phyloP scores from a whole-genome alignment of 352 stramenopile genomes.

The Phytophthora constricta region DNA sequence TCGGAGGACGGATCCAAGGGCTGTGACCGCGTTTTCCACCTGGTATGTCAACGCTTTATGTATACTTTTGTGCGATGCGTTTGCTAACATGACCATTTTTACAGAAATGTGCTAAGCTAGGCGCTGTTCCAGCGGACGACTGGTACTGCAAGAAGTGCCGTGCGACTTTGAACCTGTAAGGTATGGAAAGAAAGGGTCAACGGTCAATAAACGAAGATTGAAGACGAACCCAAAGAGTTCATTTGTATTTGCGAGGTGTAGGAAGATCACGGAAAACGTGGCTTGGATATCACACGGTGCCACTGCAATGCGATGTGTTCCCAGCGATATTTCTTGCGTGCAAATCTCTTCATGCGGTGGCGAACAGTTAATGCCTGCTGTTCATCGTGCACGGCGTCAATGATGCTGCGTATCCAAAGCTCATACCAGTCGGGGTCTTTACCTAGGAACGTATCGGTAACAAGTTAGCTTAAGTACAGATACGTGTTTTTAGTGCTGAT shows the following conservation, averaged over 20 bases:
- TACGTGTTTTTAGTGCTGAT: not conserved
- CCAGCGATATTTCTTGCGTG: slow-evolving; percentile 61
- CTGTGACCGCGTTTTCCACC: slow-evolving; percentile 89
- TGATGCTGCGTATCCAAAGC: slow-evolving; percentile 60
- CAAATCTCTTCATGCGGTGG: slow-evolving; percentile 65
- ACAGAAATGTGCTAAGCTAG: slow-evolving; percentile 90
- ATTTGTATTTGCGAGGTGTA: slow-evolving; percentile 4
- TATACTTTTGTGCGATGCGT: not conserved
- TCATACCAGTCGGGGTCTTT: slow-evolving; percentile 52
- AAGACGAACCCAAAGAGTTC: not conserved
- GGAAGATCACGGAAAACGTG: slow-evolving; percentile 16
- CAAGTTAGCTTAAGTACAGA: not conserved
- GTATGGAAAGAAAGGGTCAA: slow-evolving; percentile 15
- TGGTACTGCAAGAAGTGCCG: slow-evolving; percentile 90
- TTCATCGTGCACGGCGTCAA: slow-evolving; percentile 41
- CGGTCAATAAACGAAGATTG: slow-evolving; percentile 32
- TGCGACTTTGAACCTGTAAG: slow-evolving; percentile 46
- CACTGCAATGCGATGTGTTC: slow-evolving; percentile 61
- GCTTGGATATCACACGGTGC: slow-evolving; percentile 48
- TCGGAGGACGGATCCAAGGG: slow-evolving; percentile 88
- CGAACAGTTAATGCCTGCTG: slow-evolving; percentile 39
- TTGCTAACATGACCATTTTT: slow-evolving; percentile 12
- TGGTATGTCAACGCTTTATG: slow-evolving; percentile 52
- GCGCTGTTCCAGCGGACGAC: slow-evolving; percentile 80
- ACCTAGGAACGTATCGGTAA: slow-evolving; percentile 23